Base-by-base conservation (phyloP, 768 basidiomycete species). In the Psilocybe sp. region DNA sequence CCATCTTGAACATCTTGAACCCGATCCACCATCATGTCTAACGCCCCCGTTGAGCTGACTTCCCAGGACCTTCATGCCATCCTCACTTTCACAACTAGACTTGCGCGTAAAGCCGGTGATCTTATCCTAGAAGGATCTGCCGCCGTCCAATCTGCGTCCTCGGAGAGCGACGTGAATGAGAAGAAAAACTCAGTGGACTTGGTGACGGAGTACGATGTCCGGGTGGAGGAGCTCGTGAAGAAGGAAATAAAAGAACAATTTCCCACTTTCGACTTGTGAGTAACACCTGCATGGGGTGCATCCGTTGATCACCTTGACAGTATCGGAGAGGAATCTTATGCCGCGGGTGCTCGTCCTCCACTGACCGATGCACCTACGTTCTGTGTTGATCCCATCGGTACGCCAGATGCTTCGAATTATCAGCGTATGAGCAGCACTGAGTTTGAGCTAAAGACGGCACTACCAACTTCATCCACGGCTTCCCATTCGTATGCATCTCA, bases 151-250 rank as follows among this genome's bases (percentile, higher is more conserved):
- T 72, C 69, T 11, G 73, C 65, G 2, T 63, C 73, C 1, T 65
- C 66, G 9, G 72, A 79, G 14, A 72, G 78, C 0, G 73, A 77
- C 58, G 73, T 89, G 33, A 80, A 79, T 54, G 86, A 89, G 73
- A 98, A 97, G 80, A 92, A 91, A 70, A 97, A 95, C 63, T 81
- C 92, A 2, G 92, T 94, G 16, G 95, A 97, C 69, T 74, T 98
- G 31, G 95, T 98, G 19, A 98, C 95, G 0, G 89, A 95, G 69
- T 97, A 91, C 60, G 95, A 98, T 66, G 86, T 94, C 34, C 82
- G 78, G 40, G 95, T 97, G 10, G 95, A 97, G 67, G 84, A 89
- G 52, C 72, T 93, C 40, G 90, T 97, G 44, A 85, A 83, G 68
- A 62, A 73, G 23, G 79, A 85, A 62, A 80, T 96, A 47, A 71